Conservation (phyloP, 345 rosid species). For the Hevea brasiliensis region DNA sequence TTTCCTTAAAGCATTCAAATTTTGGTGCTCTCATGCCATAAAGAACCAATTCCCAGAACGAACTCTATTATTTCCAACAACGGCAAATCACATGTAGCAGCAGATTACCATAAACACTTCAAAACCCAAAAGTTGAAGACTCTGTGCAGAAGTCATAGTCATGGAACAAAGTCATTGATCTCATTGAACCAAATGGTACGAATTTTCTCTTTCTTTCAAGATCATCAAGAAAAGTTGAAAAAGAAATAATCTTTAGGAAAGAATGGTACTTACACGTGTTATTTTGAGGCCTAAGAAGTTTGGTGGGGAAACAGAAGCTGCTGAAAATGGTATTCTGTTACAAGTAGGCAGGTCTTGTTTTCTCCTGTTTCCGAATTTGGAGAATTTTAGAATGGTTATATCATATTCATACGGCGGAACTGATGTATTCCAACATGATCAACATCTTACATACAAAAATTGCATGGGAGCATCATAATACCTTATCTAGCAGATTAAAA, state of each 20-base stretch:
- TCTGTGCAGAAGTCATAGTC: background rate
- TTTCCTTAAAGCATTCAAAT: background rate
- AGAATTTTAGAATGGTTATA: background rate
- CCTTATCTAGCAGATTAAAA: too few relatives aligned
- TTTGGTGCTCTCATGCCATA: background rate
- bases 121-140: slow-evolving; percentile 2
- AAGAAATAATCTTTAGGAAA: slow-evolving; percentile 4
- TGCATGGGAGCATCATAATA: too few relatives aligned
- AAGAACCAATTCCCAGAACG: background rate
- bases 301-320: slow-evolving; percentile 17
- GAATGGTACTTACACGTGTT: slow-evolving; percentile 4
- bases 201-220: background rate
- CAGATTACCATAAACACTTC: too few relatives aligned
- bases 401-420: too few relatives aligned
- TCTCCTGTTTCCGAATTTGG: slow-evolving; percentile 4
- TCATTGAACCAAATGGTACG: background rate
- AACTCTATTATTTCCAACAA: background rate
- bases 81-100: background rate
- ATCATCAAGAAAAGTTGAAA: slow-evolving; percentile 4
- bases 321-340: slow-evolving; percentile 13
- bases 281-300: slow-evolving; percentile 6
- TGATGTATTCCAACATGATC: too few relatives aligned
- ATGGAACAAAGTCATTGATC: background rate
- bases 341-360: slow-evolving; percentile 23
- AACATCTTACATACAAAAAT: too few relatives aligned